Conservation (phyloP, 306 rosid species). For the Trifolium dubium region DNA sequence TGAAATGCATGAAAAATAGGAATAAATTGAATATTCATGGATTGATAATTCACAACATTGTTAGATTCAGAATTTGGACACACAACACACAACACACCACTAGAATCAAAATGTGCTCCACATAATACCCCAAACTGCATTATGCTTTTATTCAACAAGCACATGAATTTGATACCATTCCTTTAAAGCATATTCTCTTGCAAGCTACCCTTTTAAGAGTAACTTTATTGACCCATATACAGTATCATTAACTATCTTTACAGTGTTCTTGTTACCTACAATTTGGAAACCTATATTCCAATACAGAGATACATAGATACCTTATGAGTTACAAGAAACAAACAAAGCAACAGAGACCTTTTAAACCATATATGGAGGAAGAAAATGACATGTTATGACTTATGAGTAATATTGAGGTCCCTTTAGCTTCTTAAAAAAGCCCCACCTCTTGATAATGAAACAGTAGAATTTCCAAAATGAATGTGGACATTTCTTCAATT, state of each 20-base stretch:
- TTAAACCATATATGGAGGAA: conserved; percentile 40
- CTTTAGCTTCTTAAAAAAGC: conserved; percentile 42
- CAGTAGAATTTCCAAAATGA: conserved; percentile 27
- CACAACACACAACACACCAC: conserved; percentile 17
- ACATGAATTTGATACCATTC: conserved; percentile 62
- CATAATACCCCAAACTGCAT: conserved; percentile 32
- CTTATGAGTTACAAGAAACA: conserved; percentile 40
- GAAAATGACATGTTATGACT: conserved; percentile 47
- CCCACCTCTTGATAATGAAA: conserved; percentile 19
- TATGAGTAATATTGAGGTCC: conserved; percentile 18
- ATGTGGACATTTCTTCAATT: neutral
- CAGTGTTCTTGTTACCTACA: conserved; percentile 43
- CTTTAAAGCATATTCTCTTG: conserved; percentile 47
- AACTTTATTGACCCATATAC: conserved; percentile 44
- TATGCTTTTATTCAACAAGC: conserved; percentile 41
- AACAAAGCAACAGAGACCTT: conserved; percentile 47
- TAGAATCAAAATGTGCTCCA: conserved; percentile 21
- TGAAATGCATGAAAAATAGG: conserved; percentile 8
- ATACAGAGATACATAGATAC: conserved; percentile 26
- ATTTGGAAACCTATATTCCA: conserved; percentile 47
- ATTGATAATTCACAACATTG: conserved; percentile 23
- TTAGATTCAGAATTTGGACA: neutral
- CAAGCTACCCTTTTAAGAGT: conserved; percentile 50
- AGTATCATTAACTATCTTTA: conserved; percentile 31
- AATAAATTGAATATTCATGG: conserved; percentile 45